Evolutionary conservation across 371 early-diverging fungal genomes (phyloP), one percentile per base, ranked within the genome.

Genomic region (Apophysomyces variabilis): DNA sequence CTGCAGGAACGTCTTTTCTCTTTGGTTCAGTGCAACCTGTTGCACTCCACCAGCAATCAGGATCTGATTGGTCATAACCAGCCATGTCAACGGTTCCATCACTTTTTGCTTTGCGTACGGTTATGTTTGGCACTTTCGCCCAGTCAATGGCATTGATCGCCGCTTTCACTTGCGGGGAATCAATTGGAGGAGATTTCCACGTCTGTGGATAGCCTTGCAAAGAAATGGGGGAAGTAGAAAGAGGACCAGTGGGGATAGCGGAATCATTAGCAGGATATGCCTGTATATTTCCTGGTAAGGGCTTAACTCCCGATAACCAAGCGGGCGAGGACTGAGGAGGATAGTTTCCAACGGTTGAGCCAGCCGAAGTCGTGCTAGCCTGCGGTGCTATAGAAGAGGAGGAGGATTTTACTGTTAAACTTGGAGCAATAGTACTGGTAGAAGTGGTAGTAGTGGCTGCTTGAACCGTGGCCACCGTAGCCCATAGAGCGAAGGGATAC

Each of bases 111-210:
- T 46, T 39, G 14, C 69, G 73, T 0, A 79, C 71, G 11, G 80
- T 57, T 12, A 72, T 64, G 14, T 73, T 59, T 18, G 83, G 83
- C 0, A 80, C 78, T 18, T 73, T 66, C 44, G 74, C 64, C 80
- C 80, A 80, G 41, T 83, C 78, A 58, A 83, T 72, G 36, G 76
- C 73, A 1, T 58, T 60, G 8, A 78, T 63, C 58, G 69, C 78
- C 1, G 67, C 71, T 39, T 72, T 65, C 9, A 83, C 77, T 58
- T 74, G 72, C 6, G 79, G 69, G 9, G 71, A 67, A 44, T 72
- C 47, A 26, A 66, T 61, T 16, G 68, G 66, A 44, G 74, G 68
- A n/a, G 68, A 57, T 9, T 39, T 45, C 74, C 74, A 74, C 14
- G 43, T 50, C 11, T 47, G 21, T 32, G 74, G 74, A 44, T 47